Conservation (phyloP, 148 eudicot species). For the Chenopodium formosanum region DNA sequence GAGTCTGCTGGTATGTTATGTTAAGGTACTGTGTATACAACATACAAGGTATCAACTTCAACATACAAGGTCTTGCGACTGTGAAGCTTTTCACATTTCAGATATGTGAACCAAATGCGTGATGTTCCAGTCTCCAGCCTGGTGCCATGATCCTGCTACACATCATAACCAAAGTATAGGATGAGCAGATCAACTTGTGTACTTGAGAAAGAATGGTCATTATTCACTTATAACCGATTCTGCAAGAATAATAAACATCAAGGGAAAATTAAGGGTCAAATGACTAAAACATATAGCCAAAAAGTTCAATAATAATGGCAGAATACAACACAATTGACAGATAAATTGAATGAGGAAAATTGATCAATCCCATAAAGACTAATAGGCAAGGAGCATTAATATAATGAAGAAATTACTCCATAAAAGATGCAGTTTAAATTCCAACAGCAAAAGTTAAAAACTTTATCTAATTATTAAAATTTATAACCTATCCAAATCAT, state of each 20-base stretch:
- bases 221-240: background rate
- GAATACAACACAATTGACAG: background rate
- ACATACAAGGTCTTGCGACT: background rate
- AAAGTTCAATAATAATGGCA: background rate
- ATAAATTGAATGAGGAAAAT: background rate
- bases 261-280: background rate
- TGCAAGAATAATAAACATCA: background rate
- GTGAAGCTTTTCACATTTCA: background rate
- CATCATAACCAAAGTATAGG: background rate
- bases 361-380: too few relatives aligned
- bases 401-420: too few relatives aligned
- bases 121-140: background rate
- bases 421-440: too few relatives aligned
- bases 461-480: too few relatives aligned
- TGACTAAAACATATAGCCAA: background rate
- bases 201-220: background rate
- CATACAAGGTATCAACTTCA: background rate
- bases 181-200: background rate
- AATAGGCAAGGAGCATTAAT: too few relatives aligned
- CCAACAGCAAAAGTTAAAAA: too few relatives aligned
- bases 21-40: too few relatives aligned
- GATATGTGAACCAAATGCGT: background rate
- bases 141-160: background rate
- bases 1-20: background rate
- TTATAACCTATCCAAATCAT: too few relatives aligned